These are phyloP conservation scores for Oxyria digyna DNA, from an alignment of 148 eudicot species.

Conservation along the genomic window DNA sequence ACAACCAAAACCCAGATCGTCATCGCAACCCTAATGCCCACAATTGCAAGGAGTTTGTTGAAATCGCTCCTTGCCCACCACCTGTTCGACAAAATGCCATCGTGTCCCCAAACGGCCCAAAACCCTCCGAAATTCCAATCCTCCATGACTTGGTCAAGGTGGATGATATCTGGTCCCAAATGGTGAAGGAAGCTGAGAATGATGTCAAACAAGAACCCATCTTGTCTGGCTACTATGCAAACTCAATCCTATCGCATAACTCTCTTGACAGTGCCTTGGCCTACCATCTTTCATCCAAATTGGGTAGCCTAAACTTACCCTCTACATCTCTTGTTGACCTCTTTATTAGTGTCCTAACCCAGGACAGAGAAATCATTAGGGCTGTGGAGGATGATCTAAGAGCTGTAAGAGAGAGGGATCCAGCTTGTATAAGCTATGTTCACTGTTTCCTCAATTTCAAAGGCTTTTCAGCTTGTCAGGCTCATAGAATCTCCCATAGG, in stretches of 20 bases:
- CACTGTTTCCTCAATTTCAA: slow-evolving; percentile 46
- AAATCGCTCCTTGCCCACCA: not conserved
- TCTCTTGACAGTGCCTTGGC: slow-evolving; percentile 33
- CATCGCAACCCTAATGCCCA: not conserved
- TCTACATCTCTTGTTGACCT: slow-evolving; percentile 13
- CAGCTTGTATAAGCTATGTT: slow-evolving; percentile 32
- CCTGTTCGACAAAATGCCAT: not conserved
- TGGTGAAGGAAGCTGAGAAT: slow-evolving; percentile 17
- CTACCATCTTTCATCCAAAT: slow-evolving; percentile 19
- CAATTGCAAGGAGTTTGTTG: not conserved
- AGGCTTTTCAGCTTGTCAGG: slow-evolving; percentile 43
- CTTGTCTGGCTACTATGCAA: slow-evolving; percentile 16
- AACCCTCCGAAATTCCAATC: not conserved
- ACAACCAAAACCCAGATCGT: not conserved
- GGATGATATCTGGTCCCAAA: slow-evolving; percentile 6
- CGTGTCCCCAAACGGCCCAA: not conserved
- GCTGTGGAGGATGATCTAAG: slow-evolving; percentile 26
- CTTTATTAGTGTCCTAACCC: slow-evolving; percentile 10
- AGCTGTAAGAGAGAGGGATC: slow-evolving; percentile 37
- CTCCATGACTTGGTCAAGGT: not conserved
- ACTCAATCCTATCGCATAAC: slow-evolving; percentile 18
- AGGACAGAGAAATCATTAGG: slow-evolving; percentile 8
- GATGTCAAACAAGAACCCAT: slow-evolving; percentile 26
- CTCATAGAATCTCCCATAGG: slow-evolving; percentile 31
- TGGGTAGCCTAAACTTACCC: slow-evolving; percentile 15